Conservation (phyloP, 75 land plant genomes). For the Pinus tabuliformis region DNA sequence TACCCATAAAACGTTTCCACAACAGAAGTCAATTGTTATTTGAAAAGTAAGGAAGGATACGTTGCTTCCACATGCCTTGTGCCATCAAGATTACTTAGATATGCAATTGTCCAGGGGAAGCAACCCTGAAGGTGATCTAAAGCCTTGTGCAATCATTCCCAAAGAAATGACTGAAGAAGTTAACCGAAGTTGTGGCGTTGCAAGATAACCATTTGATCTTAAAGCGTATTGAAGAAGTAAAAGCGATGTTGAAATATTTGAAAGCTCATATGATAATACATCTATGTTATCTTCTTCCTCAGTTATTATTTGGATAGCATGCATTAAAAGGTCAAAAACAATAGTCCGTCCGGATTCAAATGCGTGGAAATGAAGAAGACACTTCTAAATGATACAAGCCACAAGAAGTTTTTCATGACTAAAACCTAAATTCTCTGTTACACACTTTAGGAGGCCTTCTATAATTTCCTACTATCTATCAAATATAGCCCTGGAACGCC, state of each 20-base stretch:
- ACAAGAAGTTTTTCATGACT: constrained; percentile 79
- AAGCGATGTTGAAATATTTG: too few species aligned
- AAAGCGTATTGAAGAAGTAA: too few species aligned
- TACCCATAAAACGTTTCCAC: constrained; percentile 88
- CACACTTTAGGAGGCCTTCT: constrained; percentile 73
- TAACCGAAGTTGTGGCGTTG: too few species aligned
- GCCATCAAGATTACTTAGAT: too few species aligned
- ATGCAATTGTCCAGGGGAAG: too few species aligned
- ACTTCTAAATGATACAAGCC: constrained; percentile 85
- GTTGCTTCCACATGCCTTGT: constrained; percentile 78
- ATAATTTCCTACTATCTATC: constrained; percentile 86
- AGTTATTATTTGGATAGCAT: constrained; percentile 68
- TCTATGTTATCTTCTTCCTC: constrained; percentile 28
- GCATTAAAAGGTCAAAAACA: constrained; percentile 80
- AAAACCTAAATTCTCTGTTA: constrained; percentile 82
- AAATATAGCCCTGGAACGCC: constrained; percentile 40
- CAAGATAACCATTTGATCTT: too few species aligned
- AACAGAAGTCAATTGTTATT: constrained; percentile 67
- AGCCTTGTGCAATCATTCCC: too few species aligned
- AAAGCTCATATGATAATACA: too few species aligned
- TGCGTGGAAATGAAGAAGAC: constrained; percentile 80
- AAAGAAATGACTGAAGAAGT: too few species aligned
- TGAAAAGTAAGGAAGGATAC: constrained; percentile 85
- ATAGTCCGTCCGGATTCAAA: constrained; percentile 93
- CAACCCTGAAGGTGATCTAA: too few species aligned